Conservation (phyloP, 2,329 filamentous ascomycete genomes). For the Colletotrichum siamense region DNA sequence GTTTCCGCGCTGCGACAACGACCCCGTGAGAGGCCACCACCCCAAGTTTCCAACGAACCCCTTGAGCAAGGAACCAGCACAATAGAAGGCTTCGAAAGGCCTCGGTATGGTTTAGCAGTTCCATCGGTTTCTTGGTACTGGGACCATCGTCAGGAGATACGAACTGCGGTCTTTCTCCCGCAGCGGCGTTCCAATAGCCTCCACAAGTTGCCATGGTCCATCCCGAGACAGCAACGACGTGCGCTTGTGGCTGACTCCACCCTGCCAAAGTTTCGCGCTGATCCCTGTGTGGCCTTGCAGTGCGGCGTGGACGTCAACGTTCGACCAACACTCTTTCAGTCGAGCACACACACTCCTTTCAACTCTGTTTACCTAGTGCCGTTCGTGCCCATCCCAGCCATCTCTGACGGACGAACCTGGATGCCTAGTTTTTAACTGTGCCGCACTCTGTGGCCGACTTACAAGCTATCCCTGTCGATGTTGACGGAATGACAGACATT, state of each 20-base stretch:
- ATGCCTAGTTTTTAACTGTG: neutral
- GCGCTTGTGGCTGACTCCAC: conserved; percentile 13
- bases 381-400: neutral
- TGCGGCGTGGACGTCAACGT: neutral
- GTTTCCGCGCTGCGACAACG: conserved; percentile 4
- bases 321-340: neutral
- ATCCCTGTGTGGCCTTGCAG: neutral
- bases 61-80: neutral
- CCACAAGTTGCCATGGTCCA: neutral
- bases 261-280: neutral
- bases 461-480: neutral
- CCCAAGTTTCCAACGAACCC: neutral
- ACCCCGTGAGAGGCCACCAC: neutral
- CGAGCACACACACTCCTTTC: neutral
- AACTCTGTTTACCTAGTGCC: neutral
- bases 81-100: neutral
- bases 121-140: neutral
- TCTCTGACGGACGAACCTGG: neutral
- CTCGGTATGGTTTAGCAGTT: neutral
- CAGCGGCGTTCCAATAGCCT: neutral
- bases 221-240: conserved; percentile 3
- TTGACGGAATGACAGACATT: conserved; percentile 13
- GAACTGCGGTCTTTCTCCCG: neutral
- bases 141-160: neutral
- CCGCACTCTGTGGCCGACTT: neutral